Conservation (phyloP, 139 green algal genomes). For the Penium margaritaceum region DNA sequence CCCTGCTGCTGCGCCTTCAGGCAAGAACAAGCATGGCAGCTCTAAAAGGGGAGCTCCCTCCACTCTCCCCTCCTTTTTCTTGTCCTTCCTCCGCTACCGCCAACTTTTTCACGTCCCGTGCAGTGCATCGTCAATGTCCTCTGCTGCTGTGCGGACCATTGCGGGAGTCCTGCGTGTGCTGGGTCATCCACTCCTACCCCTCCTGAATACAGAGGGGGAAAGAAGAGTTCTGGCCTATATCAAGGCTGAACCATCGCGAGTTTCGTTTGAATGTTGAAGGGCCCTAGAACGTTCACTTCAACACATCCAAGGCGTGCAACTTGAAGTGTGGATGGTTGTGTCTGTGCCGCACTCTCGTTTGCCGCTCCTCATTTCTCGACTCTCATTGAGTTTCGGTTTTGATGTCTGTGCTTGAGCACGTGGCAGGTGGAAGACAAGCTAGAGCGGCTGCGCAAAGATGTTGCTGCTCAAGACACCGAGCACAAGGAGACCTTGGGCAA, state of each 20-base stretch:
- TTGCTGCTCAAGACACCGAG: constrained; percentile 24
- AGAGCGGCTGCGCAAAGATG: constrained; percentile 22
- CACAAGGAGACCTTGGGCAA: constrained; percentile 31
- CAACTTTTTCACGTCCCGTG: too few species aligned
- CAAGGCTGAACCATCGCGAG: too few species aligned
- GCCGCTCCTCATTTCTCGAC: not conserved
- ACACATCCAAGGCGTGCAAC: not conserved
- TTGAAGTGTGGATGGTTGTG: not conserved
- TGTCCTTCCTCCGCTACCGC: too few species aligned
- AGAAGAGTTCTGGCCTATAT: constrained; percentile 10
- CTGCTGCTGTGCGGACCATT: not conserved
- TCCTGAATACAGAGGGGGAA: too few species aligned
- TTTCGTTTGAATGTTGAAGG: too few species aligned
- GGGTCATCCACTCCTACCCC: not conserved
- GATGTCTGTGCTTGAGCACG: not conserved
- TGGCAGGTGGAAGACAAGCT: constrained; percentile 25
- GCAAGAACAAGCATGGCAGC: too few species aligned
- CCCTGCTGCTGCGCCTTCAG: not conserved
- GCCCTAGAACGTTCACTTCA: not conserved
- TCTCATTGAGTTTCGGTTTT: not conserved
- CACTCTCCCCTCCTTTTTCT: not conserved
- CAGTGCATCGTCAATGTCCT: too few species aligned
- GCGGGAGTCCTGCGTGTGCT: not conserved
- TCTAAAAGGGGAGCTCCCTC: too few species aligned
- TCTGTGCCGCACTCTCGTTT: not conserved